Evolutionary conservation across 1,284 basidiomycete genomes (phyloP).

Genomic region (Cryptococcus sp.): DNA sequence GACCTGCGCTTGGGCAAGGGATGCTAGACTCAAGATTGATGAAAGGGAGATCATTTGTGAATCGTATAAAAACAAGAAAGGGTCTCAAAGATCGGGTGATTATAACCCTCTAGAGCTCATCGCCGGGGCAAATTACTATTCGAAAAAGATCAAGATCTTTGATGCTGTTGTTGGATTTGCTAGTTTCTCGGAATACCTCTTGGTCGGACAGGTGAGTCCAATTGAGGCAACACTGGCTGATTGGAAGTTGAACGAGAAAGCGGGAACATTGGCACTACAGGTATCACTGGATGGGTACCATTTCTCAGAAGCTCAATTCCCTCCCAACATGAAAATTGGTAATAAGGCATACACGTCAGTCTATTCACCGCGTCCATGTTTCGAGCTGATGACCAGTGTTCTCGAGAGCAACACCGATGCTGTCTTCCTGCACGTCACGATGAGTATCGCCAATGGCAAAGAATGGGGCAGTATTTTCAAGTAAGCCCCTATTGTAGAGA

Average conservation of each 20-base stretch:
- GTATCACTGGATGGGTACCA: constrained; percentile 84
- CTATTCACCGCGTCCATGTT: not conserved
- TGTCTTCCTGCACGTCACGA: constrained; percentile 94
- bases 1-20: constrained; percentile 88
- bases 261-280: constrained; percentile 68
- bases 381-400: constrained; percentile 59
- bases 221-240: constrained; percentile 1
- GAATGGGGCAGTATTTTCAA: constrained; percentile 90
- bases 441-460: constrained; percentile 65
- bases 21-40: constrained; percentile 72
- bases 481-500: constrained; percentile 8
- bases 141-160: constrained; percentile 70
- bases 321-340: constrained; percentile 78
- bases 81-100: constrained; percentile 60
- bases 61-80: constrained; percentile 74
- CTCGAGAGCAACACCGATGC: constrained; percentile 90
- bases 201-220: constrained; percentile 75
- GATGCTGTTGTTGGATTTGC: constrained; percentile 87
- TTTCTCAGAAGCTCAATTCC: constrained; percentile 84
- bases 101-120: constrained; percentile 75
- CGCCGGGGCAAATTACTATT: constrained; percentile 71
- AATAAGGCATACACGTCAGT: constrained; percentile 56
- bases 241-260: constrained; percentile 60
- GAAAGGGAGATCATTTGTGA: constrained; percentile 88
- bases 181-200: constrained; percentile 91